Evolutionary conservation across 345 rosid genomes (phyloP).

Genomic region (Acer saccharum): DNA sequence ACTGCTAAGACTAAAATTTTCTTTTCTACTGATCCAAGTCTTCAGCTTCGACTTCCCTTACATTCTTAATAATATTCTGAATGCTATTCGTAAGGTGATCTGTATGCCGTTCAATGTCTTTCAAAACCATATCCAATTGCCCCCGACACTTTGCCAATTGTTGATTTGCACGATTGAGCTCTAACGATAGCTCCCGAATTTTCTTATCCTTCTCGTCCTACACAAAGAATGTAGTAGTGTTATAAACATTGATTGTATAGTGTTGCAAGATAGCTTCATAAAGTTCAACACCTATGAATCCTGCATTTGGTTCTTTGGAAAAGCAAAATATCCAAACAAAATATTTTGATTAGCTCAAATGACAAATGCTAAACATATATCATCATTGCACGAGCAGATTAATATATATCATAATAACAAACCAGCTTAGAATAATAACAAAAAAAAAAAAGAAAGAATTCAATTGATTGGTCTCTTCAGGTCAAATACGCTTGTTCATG

Average conservation of each 20-base stretch:
- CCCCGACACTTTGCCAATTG: conserved; percentile 7
- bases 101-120: conserved; percentile 9
- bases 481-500: no score
- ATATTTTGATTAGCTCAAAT: no score
- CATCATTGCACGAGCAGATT: not conserved
- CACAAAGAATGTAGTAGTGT: not conserved
- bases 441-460: not conserved
- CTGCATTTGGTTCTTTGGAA: not conserved
- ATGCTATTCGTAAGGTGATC: conserved; percentile 1
- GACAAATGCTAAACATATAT: not conserved
- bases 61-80: conserved; percentile 1
- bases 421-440: no score
- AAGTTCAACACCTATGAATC: not conserved
- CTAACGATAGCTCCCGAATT: conserved; percentile 13
- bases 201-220: conserved; percentile 24
- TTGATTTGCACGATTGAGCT: conserved; percentile 17
- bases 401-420: not conserved
- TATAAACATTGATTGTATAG: not conserved
- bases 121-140: conserved; percentile 17
- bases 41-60: conserved; percentile 10
- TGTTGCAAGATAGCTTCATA: no score
- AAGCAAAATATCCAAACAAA: not conserved
- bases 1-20: not conserved
- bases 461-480: not conserved
- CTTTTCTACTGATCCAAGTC: not conserved